These are phyloP conservation scores for Acacia confusa DNA, from an alignment of 306 rosid species.

Conservation along the genomic window DNA sequence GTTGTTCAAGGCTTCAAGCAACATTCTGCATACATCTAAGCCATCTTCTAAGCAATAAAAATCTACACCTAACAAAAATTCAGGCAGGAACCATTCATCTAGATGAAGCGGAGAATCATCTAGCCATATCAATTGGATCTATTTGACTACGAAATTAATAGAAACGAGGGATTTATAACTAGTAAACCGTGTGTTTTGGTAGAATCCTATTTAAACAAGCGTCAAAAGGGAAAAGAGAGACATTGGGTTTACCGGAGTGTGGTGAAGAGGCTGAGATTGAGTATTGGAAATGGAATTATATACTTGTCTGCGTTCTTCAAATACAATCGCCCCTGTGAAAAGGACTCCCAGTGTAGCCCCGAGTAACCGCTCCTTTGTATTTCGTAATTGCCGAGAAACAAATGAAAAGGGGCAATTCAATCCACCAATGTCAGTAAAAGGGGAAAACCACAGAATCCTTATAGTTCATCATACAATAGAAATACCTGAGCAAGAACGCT, in stretches of 20 bases:
- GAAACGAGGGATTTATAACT: background rate
- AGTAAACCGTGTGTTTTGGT: background rate
- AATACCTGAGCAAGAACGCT: slow-evolving; percentile 79
- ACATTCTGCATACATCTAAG: background rate
- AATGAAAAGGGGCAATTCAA: background rate
- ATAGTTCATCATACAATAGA: background rate
- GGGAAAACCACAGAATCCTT: background rate
- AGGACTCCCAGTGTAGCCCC: slow-evolving; percentile 70
- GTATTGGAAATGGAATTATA: slow-evolving; percentile 54
- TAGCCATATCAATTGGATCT: background rate
- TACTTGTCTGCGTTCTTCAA: slow-evolving; percentile 62
- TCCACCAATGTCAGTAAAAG: background rate
- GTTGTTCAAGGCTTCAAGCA: background rate
- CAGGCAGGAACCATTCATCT: background rate
- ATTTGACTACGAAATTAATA: background rate
- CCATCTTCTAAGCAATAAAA: background rate
- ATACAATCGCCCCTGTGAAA: slow-evolving; percentile 58
- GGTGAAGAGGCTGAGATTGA: slow-evolving; percentile 34
- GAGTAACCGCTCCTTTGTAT: slow-evolving; percentile 59
- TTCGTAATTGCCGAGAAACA: background rate
- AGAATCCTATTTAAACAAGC: background rate
- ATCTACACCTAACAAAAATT: background rate
- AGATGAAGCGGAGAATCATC: background rate
- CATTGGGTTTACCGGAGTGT: slow-evolving; percentile 43
- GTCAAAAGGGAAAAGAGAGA: background rate